Evolutionary conservation across 306 rosid genomes (phyloP), one percentile per base, ranked within the genome.

Genomic region (Alnus rubra): DNA sequence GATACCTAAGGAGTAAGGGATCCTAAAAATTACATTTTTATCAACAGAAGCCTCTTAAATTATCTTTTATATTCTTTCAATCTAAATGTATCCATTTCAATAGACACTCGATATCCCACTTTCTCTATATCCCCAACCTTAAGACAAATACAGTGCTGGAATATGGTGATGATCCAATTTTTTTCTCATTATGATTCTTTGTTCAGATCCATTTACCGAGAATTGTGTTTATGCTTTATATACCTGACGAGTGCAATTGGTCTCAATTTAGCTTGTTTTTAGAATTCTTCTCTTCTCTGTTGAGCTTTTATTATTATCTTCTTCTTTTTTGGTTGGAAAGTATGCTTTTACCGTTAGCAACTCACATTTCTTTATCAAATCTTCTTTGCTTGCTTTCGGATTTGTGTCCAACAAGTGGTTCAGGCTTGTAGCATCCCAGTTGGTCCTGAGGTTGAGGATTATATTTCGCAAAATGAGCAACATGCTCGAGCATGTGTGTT

Each of bases 371-470:
- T 39, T 76, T 16, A 71, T 74, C 4, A 15, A 16, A 54, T 69
- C 50, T 64, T 76, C 52, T 42, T 47, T 23, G 53, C 74, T 37
- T 81, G 71, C 52, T 58, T 78, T 62, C 89, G 92, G 98, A 78
- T 94, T 94, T 86, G 85, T 86, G 82, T 94, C 98, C 65, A 94
- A 94, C 85, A 94, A 94, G 88, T 94, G 98, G 97, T 94, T 88
- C 84, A 97, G 98, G 81, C 89, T 77, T 84, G 23, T 79, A 82
- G 71, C 39, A 82, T 94, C 60, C 89, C 77, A 52, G 58, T 91
- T 51, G 74, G 83, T 76, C 86, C 88, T 2, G 78, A 86, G 82
- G 95, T 84, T 79, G 95, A 92, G 79, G 81, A 81, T 47, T 92
- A 91, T 76, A 80, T 92, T 72, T 91, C 87, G 53, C 89, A 92